A percentile compares a stretch with the other conserved stretches of the same genome.
These are phyloP conservation scores for Dentipellis sp. DNA, from an alignment of 768 basidiomycete species.

Conservation along the genomic window DNA sequence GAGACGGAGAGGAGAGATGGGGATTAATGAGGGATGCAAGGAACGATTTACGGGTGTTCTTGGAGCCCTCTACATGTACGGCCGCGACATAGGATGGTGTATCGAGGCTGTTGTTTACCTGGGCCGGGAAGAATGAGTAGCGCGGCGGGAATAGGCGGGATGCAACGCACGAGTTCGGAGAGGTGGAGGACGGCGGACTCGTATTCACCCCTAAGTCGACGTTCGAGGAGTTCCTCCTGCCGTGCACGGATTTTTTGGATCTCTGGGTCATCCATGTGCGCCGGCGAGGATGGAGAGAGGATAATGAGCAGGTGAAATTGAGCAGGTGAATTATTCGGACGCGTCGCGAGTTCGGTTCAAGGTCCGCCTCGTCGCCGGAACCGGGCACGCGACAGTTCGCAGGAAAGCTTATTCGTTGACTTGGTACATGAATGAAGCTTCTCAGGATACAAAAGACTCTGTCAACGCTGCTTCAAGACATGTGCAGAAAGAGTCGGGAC, in stretches of 20 bases:
- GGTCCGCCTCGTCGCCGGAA: too few species aligned
- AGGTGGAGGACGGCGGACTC: slow-evolving; percentile 58
- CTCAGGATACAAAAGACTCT: too few species aligned
- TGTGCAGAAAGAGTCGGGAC: too few species aligned
- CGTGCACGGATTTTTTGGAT: slow-evolving; percentile 53
- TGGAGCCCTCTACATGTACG: slow-evolving; percentile 75
- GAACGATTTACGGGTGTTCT: slow-evolving; percentile 68
- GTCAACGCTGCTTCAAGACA: too few species aligned
- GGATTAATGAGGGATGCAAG: slow-evolving; percentile 73
- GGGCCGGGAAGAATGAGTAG: neutral
- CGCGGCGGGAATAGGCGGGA: neutral
- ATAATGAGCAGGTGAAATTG: neutral
- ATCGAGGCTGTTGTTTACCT: slow-evolving; percentile 44
- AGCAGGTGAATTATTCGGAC: neutral
- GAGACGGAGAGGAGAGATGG: slow-evolving; percentile 26
- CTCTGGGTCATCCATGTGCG: slow-evolving; percentile 28
- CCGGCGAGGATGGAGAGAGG: neutral
- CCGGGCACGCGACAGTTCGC: too few species aligned
- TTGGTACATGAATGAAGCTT: too few species aligned
- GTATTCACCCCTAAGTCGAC: slow-evolving; percentile 68
- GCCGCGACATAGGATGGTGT: slow-evolving; percentile 61
- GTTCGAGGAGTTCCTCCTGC: slow-evolving; percentile 66
- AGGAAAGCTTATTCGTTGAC: too few species aligned
- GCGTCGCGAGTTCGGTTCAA: neutral
- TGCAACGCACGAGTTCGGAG: slow-evolving; percentile 46